Percentiles rank a stretch among this genome's conserved stretches.
Conservation (phyloP, 805 yeast genomes). For the Tetrapisispora pingtungensis region DNA sequence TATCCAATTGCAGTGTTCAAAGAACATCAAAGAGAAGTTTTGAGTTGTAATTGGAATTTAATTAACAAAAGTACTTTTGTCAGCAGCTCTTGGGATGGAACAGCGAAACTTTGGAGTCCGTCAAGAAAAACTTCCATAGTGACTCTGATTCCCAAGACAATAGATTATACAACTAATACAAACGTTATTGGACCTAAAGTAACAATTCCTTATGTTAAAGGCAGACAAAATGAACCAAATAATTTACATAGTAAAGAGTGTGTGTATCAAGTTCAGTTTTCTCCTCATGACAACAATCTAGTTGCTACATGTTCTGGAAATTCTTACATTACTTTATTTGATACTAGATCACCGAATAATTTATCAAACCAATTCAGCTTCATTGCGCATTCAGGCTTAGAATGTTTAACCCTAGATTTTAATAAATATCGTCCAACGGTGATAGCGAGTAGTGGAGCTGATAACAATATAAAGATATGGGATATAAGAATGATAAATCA, state of each 20-base stretch:
- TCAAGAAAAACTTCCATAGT: slow-evolving; percentile 43
- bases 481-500: slow-evolving; percentile 72
- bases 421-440: slow-evolving; percentile 77
- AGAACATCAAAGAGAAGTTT: slow-evolving; percentile 72
- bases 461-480: slow-evolving; percentile 76
- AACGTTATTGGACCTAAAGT: slow-evolving; percentile 1
- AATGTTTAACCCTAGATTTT: slow-evolving; percentile 75
- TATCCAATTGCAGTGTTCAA: slow-evolving; percentile 66
- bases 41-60: slow-evolving; percentile 64
- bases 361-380: slow-evolving; percentile 38
- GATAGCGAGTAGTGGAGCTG: slow-evolving; percentile 88
- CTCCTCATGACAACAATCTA: slow-evolving; percentile 73
- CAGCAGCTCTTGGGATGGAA: slow-evolving; percentile 88
- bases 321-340: slow-evolving; percentile 74
- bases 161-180: slow-evolving; percentile 20
- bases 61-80: slow-evolving; percentile 59
- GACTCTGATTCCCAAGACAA: slow-evolving; percentile 37
- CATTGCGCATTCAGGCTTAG: slow-evolving; percentile 72
- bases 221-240: slow-evolving; percentile 28
- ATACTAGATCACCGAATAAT: slow-evolving; percentile 58
- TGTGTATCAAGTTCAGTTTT: slow-evolving; percentile 68
- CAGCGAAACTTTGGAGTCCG: slow-evolving; percentile 72
- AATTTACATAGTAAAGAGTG: slow-evolving; percentile 39
- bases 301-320: slow-evolving; percentile 63
- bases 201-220: slow-evolving; percentile 4